These are phyloP conservation scores for Uncinocarpus reesii DNA, from an alignment of 2,329 filamentous ascomycete genomes.

Conservation along the genomic window DNA sequence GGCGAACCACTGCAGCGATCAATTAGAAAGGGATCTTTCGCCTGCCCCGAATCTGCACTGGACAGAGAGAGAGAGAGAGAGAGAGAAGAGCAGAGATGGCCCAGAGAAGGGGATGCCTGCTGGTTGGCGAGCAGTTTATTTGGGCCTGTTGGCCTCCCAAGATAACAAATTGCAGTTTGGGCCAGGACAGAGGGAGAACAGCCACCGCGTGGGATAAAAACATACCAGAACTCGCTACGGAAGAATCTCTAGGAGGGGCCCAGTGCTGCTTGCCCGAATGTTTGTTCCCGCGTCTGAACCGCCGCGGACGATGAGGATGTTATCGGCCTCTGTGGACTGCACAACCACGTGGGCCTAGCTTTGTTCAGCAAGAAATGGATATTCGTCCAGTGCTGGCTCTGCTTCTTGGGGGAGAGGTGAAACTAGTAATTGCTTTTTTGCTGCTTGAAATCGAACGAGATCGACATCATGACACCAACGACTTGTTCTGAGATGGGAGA, in stretches of 20 bases:
- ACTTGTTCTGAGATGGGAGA: neutral
- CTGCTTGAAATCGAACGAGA: neutral
- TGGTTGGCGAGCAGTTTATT: neutral
- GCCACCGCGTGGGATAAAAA: neutral
- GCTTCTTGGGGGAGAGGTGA: neutral
- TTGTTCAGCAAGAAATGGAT: too few species aligned
- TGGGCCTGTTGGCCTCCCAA: neutral
- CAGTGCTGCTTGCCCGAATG: too few species aligned
- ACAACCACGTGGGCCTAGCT: neutral
- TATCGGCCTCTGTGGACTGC: neutral
- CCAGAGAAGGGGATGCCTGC: neutral
- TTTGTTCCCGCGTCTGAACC: neutral
- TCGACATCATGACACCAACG: neutral
- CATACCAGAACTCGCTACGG: neutral
- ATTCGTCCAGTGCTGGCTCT: neutral
- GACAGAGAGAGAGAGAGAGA: neutral
- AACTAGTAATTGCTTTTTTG: neutral
- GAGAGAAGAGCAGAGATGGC: neutral
- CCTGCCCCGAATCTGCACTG: too few species aligned
- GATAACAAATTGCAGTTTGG: neutral
- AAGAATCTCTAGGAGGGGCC: too few species aligned
- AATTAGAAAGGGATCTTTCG: too few species aligned
- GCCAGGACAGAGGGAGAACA: neutral
- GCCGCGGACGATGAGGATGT: neutral
- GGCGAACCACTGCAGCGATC: neutral